Evolutionary conservation across 225 moss, liverwort and hornwort species (phyloP).

Genomic region (Polytrichum commune): DNA sequence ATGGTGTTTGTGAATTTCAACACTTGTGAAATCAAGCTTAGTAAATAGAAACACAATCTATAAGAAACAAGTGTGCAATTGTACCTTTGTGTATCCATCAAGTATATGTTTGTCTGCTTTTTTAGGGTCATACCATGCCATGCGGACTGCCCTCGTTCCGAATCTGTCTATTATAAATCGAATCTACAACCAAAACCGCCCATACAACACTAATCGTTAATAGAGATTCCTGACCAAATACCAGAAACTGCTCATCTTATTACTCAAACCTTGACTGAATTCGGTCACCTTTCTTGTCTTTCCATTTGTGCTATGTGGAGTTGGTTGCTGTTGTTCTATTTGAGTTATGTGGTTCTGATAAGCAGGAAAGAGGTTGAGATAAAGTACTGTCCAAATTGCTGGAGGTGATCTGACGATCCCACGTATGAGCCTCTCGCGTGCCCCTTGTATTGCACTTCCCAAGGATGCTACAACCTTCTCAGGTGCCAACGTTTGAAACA

Average conservation of each 20-base stretch:
- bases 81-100: conserved; percentile 88
- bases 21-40: background rate
- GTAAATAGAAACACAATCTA: background rate
- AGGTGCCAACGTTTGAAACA: conserved; percentile 34
- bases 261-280: conserved; percentile 1
- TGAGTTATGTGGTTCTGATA: no score
- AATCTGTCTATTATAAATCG: conserved; percentile 75
- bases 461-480: conserved; percentile 24
- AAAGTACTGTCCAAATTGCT: conserved; percentile 68
- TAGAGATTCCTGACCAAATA: no score
- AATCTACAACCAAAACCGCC: conserved; percentile 40
- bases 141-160: conserved; percentile 74
- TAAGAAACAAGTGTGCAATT: background rate
- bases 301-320: background rate
- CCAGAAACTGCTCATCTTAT: no score
- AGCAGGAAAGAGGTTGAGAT: background rate
- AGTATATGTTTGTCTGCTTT: conserved; percentile 75
- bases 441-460: conserved; percentile 28
- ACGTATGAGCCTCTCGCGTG: conserved; percentile 34
- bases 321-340: no score
- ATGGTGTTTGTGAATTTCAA: background rate
- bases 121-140: conserved; percentile 61
- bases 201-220: background rate
- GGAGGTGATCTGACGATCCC: conserved; percentile 58
- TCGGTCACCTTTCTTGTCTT: background rate